Evolutionary conservation across 2,329 filamentous ascomycete species (phyloP).

Genomic region (Arthroderma sp.): DNA sequence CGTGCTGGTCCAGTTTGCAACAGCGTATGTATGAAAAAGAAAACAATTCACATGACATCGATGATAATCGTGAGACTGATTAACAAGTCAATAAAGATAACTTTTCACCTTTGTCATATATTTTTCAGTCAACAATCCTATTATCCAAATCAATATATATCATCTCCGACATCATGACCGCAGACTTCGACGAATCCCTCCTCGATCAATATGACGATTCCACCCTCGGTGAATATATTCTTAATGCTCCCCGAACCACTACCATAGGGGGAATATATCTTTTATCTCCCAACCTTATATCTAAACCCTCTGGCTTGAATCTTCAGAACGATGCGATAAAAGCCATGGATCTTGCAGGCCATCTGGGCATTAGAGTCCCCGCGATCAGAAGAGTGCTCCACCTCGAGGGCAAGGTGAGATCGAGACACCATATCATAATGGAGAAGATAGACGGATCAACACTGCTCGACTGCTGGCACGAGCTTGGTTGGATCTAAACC

Average conservation of each 20-base stretch:
- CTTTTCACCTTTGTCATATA: too few species aligned
- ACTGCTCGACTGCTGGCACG: constrained; percentile 11
- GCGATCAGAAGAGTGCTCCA: constrained; percentile 8
- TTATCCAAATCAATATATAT: too few species aligned
- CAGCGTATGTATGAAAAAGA: too few species aligned
- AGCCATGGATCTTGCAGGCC: constrained; percentile 11
- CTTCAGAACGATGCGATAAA: constrained; percentile 11
- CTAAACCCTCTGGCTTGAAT: constrained; percentile 3
- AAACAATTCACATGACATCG: too few species aligned
- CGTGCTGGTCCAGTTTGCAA: too few species aligned
- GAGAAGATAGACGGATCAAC: constrained; percentile 13
- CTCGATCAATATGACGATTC: constrained; percentile 5
- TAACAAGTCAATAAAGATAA: too few species aligned
- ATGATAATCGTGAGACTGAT: too few species aligned
- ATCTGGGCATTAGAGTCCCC: constrained; percentile 12
- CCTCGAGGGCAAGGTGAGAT: constrained; percentile 2
- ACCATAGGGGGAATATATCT: constrained; percentile 1
- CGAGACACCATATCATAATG: constrained; percentile 11
- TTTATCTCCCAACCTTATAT: constrained; percentile 5
- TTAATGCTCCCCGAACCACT: neutral
- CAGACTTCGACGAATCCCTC: constrained; percentile 3
- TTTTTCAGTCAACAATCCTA: too few species aligned
- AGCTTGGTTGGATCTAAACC: constrained; percentile 12
- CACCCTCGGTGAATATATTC: constrained; percentile 3
- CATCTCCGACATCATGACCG: constrained; percentile 1